Conservation (phyloP, 1,284 basidiomycete genomes). For the Puccinia triticina region DNA sequence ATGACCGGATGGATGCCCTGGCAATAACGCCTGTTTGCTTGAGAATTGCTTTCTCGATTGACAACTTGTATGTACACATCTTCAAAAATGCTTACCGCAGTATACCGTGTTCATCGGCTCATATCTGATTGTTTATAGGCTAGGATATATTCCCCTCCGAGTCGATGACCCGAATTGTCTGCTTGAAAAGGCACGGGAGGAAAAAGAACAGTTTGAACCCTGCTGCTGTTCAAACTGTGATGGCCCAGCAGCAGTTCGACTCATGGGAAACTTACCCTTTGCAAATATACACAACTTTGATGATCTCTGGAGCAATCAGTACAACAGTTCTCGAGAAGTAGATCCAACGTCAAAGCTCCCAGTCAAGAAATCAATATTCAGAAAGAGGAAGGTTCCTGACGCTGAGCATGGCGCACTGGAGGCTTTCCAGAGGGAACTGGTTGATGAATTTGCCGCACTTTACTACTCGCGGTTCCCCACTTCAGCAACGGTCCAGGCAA, state of each 20-base stretch:
- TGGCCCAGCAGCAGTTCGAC: neutral
- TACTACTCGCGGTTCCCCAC: neutral
- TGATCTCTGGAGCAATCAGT: neutral
- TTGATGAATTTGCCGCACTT: neutral
- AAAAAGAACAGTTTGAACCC: neutral
- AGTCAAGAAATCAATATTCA: neutral
- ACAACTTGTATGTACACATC: constrained; percentile 10
- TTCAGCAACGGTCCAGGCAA: neutral
- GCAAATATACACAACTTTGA: neutral
- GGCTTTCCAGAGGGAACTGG: neutral
- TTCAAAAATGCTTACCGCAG: neutral
- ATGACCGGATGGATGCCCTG: constrained; percentile 15
- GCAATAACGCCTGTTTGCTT: constrained; percentile 11
- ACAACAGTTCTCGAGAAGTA: neutral
- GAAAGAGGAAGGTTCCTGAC: neutral
- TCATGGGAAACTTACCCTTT: neutral
- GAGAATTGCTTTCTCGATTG: neutral
- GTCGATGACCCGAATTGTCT: neutral
- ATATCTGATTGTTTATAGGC: neutral
- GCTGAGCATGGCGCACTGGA: neutral
- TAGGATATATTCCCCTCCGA: constrained; percentile 1
- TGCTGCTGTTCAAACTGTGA: constrained; percentile 10
- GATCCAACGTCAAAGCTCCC: neutral
- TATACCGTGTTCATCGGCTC: too few relatives aligned
- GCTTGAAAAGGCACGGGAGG: neutral